Evolutionary conservation across 345 rosid species (phyloP).

Genomic region (Streptanthus diversifolius): DNA sequence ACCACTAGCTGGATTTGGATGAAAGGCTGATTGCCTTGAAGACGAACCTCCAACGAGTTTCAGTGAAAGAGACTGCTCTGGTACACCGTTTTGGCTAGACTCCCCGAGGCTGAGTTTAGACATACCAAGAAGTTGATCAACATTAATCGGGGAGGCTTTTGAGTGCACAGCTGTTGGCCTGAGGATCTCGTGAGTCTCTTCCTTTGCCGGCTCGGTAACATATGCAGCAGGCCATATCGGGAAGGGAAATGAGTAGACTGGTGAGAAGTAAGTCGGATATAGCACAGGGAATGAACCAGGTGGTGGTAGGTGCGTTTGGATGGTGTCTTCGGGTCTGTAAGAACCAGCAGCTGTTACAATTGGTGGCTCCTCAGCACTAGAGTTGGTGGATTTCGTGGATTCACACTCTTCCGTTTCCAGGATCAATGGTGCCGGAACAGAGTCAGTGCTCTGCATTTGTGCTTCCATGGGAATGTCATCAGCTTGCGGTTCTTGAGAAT

Average conservation of each 20-base stretch:
- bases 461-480: constrained; percentile 39
- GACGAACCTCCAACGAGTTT: constrained; percentile 53
- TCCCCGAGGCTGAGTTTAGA: constrained; percentile 74
- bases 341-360: not conserved
- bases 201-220: constrained; percentile 35
- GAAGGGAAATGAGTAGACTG: constrained; percentile 54
- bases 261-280: constrained; percentile 62
- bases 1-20: constrained; percentile 59
- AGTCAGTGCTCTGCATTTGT: constrained; percentile 36
- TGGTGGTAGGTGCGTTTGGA: constrained; percentile 6
- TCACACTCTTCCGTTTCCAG: constrained; percentile 68
- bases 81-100: constrained; percentile 38
- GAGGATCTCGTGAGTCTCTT: constrained; percentile 53
- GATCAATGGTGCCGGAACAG: constrained; percentile 46
- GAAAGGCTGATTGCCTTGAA: constrained; percentile 81
- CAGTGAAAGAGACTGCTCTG: constrained; percentile 49
- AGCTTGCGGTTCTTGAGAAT: constrained; percentile 48
- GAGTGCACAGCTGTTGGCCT: constrained; percentile 77
- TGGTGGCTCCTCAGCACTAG: constrained; percentile 45
- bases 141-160: constrained; percentile 64
- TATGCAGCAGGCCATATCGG: constrained; percentile 62
- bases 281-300: constrained; percentile 56
- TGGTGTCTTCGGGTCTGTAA: not conserved
- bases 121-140: constrained; percentile 80
- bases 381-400: constrained; percentile 82